Conservation (phyloP, 176 grass and related monocot genomes). For the Musa troglodytarum region DNA sequence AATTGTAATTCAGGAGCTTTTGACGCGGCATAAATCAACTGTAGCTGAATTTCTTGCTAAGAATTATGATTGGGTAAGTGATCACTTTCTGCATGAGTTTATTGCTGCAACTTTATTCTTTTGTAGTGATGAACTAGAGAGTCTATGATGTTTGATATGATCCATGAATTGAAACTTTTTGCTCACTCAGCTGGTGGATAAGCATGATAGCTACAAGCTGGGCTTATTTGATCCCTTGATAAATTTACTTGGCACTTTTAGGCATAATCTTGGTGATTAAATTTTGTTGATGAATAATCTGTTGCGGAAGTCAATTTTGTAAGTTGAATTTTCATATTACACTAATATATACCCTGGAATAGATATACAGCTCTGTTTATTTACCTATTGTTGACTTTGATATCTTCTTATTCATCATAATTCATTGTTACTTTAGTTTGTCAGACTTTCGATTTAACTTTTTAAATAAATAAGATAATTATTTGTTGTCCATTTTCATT, state of each 20-base stretch:
- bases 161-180: background rate
- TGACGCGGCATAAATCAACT: slow-evolving; percentile 97
- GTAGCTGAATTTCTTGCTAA: slow-evolving; percentile 94
- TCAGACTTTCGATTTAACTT: too few species aligned
- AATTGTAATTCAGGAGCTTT: slow-evolving; percentile 60
- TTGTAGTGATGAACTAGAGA: background rate
- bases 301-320: background rate
- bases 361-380: too few species aligned
- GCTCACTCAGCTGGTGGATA: background rate
- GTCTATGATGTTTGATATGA: background rate
- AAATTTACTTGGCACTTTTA: background rate
- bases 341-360: too few species aligned
- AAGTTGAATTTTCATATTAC: background rate
- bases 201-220: background rate
- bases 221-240: too few species aligned
- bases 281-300: background rate
- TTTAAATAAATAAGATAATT: too few species aligned
- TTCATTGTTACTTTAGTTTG: too few species aligned
- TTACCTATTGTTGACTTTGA: too few species aligned
- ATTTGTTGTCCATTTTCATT: too few species aligned
- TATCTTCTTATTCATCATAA: too few species aligned
- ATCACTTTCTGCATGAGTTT: slow-evolving; percentile 7
- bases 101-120: slow-evolving; percentile 11
- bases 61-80: slow-evolving; percentile 92
- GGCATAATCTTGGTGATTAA: background rate